These are phyloP conservation scores for Pholiota conissans DNA, from an alignment of 768 basidiomycete species.

Conservation along the genomic window DNA sequence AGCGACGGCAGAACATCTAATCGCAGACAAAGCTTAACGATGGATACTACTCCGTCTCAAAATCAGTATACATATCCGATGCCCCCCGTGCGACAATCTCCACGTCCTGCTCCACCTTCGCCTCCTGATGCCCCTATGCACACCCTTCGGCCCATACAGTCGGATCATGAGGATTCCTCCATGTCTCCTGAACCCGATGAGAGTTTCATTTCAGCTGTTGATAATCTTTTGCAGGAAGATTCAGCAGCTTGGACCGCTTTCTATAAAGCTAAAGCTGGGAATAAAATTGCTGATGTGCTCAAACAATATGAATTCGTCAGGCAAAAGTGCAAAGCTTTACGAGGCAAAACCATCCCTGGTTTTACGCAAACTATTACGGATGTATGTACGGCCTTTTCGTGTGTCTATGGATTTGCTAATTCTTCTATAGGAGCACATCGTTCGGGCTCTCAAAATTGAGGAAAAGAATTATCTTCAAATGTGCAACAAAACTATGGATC, in stretches of 20 bases:
- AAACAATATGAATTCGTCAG: constrained; percentile 5
- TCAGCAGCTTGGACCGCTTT: constrained; percentile 42
- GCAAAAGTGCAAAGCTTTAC: not conserved
- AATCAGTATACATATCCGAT: not conserved
- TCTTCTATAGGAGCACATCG: constrained; percentile 47
- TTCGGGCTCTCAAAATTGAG: constrained; percentile 48
- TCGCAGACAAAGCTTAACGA: not conserved
- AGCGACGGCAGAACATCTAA: not conserved
- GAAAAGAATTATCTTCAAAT: constrained; percentile 40
- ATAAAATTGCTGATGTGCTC: constrained; percentile 1
- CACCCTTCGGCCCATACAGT: not conserved
- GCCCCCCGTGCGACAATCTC: not conserved
- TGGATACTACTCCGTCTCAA: not conserved
- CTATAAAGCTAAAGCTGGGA: constrained; percentile 28
- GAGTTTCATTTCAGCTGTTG: constrained; percentile 38
- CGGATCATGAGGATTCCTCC: not conserved
- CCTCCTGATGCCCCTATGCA: not conserved
- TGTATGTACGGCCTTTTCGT: constrained; percentile 31
- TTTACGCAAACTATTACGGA: constrained; percentile 39
- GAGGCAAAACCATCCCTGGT: constrained; percentile 41
- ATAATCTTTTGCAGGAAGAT: constrained; percentile 42
- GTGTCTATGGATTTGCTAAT: constrained; percentile 4
- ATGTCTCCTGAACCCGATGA: constrained; percentile 22
- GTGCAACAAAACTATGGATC: constrained; percentile 49
- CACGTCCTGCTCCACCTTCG: no score